A percentile compares a stretch with the other conserved stretches of the same genome.
phyloP scores from a whole-genome alignment of 2,329 filamentous ascomycete species.

The Elsinoe perseae region DNA sequence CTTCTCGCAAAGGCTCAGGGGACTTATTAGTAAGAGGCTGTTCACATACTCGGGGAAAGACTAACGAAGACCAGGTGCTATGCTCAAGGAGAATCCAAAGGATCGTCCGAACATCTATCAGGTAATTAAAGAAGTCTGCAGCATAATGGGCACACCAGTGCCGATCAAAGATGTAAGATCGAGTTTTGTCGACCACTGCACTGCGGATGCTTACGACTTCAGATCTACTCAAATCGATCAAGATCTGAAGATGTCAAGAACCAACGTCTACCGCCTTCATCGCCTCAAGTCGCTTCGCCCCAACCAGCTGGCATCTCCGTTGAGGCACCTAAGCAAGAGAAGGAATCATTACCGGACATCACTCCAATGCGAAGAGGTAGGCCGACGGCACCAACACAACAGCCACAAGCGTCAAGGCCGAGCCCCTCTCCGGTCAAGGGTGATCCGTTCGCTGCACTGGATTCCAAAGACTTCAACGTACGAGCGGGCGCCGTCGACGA shows the following conservation, averaged over 20 bases:
- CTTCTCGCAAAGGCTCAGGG: conserved; percentile 85
- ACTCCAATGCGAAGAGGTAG: conserved; percentile 87
- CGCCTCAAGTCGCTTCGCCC: conserved; percentile 46
- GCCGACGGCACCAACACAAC: conserved; percentile 49
- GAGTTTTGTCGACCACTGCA: neutral
- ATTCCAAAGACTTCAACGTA: conserved; percentile 51
- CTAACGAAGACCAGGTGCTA: conserved; percentile 55
- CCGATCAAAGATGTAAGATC: conserved; percentile 77
- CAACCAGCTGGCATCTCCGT: conserved; percentile 26
- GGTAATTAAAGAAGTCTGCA: conserved; percentile 75
- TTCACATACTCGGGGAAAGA: neutral
- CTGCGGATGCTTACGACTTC: conserved; percentile 22
- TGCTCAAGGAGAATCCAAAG: conserved; percentile 78
- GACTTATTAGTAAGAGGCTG: conserved; percentile 65
- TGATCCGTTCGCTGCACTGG: conserved; percentile 87
- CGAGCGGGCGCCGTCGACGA: conserved; percentile 59
- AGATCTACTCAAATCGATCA: conserved; percentile 49
- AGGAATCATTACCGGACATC: conserved; percentile 74
- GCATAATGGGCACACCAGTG: conserved; percentile 78
- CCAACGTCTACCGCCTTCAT: conserved; percentile 52
- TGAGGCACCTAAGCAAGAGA: conserved; percentile 55
- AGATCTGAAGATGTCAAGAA: conserved; percentile 56
- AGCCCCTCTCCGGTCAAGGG: conserved; percentile 51
- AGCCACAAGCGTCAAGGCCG: conserved; percentile 32
- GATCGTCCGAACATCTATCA: conserved; percentile 88